Base-by-base conservation (phyloP, 345 rosid species). In the Rhizophora mangle region DNA sequence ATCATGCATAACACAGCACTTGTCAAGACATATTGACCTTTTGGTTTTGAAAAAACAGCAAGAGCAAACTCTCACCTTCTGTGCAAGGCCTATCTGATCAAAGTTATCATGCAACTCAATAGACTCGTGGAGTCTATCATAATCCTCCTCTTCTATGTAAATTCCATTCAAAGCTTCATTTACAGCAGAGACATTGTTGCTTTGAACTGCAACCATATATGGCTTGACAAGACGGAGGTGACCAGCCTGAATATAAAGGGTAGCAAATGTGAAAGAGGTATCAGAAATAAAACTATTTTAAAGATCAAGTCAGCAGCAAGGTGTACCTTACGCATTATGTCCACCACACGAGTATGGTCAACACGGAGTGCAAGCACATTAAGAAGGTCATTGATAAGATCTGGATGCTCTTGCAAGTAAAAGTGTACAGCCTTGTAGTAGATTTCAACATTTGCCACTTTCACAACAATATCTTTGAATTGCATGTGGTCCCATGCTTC, bases 401-500 rank as follows among this genome's bases (percentile, higher is more conserved):
- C 97, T 22, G 98, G 98, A 76, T 93, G 98, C 57, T 93, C 97
- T 84, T 89, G 91, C 82, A 93, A 80, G 84, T 93, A 93, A 84
- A 93, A 93, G 79, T 93, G 97, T 63, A 93, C 98, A 30, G 97
- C 96, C 83, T 93, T 93, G 74, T 93, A 93, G 81, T 93, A 93
- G 34, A 93, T 76, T 71, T 93, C 98, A 52, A 93, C 98, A 79
- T 82, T 93, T 4, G 97, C 97, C 81, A 93, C 97, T 88, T 93
- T 93, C 30, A 87, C 96, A 5, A 81, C 82, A 39, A 91, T 87
- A 75, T 93, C 98, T 79, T 91, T 93, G 79, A 91, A 93, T 73
- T 88, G 98, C 97, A 93, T 86, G 90, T 93, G 98, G 64, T 93
- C 98, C 98, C 98, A 93, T n/a, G 98, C 97, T 82, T 89, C 97